Evolutionary conservation across 495 filamentous ascomycete genomes (phyloP).

Genomic region (Aspergillus leporis): DNA sequence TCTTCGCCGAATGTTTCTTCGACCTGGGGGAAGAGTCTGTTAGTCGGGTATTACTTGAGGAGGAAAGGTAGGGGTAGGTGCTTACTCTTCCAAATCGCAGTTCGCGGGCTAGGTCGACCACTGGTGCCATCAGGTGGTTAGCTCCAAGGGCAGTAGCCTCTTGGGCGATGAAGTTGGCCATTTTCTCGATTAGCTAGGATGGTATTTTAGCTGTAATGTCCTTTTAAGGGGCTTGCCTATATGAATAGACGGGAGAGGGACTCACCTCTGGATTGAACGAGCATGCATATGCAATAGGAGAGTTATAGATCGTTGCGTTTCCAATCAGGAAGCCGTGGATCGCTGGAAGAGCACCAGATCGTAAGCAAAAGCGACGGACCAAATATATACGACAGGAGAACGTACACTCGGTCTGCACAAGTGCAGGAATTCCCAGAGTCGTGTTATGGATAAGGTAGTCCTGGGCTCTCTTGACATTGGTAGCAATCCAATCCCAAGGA

Average conservation of each 20-base stretch:
- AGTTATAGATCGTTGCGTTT: conserved; percentile 76
- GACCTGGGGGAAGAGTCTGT: conserved; percentile 35
- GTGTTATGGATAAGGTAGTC: conserved; percentile 65
- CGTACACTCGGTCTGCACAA: conserved; percentile 66
- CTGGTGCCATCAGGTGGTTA: conserved; percentile 68
- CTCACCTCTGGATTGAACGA: conserved; percentile 57
- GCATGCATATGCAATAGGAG: conserved; percentile 67
- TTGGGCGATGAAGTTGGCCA: conserved; percentile 59
- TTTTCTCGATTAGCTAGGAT: conserved; percentile 52
- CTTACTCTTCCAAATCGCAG: conserved; percentile 61
- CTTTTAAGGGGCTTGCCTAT: not conserved
- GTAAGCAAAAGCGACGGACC: not conserved
- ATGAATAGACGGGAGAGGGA: not conserved
- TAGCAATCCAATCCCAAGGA: conserved; percentile 59
- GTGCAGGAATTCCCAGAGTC: conserved; percentile 64
- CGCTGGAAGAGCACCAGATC: conserved; percentile 22
- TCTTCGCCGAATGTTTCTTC: conserved; percentile 72
- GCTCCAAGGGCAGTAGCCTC: conserved; percentile 64
- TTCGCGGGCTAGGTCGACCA: conserved; percentile 67
- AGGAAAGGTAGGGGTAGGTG: not conserved
- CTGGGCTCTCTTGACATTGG: conserved; percentile 60
- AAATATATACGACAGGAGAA: not conserved
- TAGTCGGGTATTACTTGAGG: not conserved
- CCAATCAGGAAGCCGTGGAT: conserved; percentile 69
- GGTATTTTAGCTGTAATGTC: conserved; percentile 3